These are phyloP conservation scores for Quaeritorhiza haematococci DNA, from an alignment of 371 early-diverging fungal species.

Conservation along the genomic window DNA sequence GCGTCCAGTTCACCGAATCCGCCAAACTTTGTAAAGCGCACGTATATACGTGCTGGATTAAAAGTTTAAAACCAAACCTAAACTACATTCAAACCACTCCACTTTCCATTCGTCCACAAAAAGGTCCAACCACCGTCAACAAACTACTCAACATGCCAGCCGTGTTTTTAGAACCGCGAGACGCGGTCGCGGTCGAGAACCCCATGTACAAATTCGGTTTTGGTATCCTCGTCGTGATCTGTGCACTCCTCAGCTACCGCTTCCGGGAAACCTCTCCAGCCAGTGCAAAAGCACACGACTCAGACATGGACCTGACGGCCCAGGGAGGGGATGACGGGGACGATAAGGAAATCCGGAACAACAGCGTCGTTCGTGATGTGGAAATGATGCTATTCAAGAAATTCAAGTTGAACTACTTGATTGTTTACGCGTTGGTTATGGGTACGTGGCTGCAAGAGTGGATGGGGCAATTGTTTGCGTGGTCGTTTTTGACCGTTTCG, in stretches of 20 bases:
- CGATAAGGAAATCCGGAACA: background rate
- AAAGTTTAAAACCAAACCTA: no score
- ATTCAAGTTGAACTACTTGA: slow-evolving; percentile 43
- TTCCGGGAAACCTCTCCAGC: slow-evolving; percentile 6
- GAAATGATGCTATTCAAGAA: slow-evolving; percentile 1
- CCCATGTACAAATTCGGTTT: slow-evolving; percentile 12
- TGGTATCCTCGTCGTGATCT: slow-evolving; percentile 4
- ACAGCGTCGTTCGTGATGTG: background rate
- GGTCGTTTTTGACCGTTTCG: background rate
- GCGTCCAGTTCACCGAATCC: no score
- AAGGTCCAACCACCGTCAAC: no score
- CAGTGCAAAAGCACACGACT: slow-evolving; percentile 27
- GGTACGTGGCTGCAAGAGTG: no score
- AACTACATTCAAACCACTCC: no score
- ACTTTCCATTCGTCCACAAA: no score
- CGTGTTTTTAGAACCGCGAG: no score
- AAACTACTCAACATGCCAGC: no score
- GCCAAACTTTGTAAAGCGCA: no score
- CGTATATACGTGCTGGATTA: no score
- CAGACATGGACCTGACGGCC: slow-evolving; percentile 18
- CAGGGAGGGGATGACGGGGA: slow-evolving; percentile 19
- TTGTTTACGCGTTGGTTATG: slow-evolving; percentile 62
- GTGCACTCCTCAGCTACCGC: slow-evolving; percentile 7
- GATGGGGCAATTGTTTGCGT: no score
- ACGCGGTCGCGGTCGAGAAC: no score